These are phyloP conservation scores for Cephaloascus albidus DNA, from an alignment of 805 yeast species.

Conservation along the genomic window DNA sequence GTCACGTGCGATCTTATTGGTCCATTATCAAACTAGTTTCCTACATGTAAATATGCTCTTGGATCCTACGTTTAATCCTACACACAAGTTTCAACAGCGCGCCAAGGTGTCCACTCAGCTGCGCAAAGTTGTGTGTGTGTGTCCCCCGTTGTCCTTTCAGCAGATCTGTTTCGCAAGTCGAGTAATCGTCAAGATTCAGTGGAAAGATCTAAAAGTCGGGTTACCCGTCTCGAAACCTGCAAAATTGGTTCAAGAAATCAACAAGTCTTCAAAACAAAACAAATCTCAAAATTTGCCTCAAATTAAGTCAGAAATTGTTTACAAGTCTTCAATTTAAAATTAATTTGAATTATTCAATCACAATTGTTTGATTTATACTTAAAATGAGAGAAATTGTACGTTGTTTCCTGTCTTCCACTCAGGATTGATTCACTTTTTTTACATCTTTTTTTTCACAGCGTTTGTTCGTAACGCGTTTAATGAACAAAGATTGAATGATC, in stretches of 20 bases:
- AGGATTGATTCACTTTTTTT: background rate
- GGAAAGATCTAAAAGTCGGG: background rate
- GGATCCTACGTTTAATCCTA: background rate
- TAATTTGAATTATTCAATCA: slow-evolving; percentile 1
- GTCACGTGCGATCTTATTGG: too few relatives aligned
- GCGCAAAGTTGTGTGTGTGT: too few relatives aligned
- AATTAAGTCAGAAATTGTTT: background rate
- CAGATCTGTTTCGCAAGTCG: background rate
- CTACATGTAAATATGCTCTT: background rate
- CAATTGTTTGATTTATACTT: background rate
- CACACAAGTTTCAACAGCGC: background rate
- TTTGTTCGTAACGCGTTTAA: background rate
- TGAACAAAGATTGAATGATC: too few relatives aligned
- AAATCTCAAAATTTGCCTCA: background rate
- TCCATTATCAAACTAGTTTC: background rate
- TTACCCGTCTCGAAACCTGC: background rate
- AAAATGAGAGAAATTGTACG: background rate
- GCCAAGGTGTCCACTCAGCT: background rate
- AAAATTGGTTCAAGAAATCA: background rate
- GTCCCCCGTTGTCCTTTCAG: too few relatives aligned
- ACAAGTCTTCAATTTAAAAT: slow-evolving; percentile 5
- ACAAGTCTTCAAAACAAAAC: background rate
- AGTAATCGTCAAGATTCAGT: background rate
- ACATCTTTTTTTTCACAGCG: background rate
- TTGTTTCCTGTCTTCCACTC: too few relatives aligned